These are phyloP conservation scores for Calonectria leucothoes DNA, from an alignment of 2,329 filamentous ascomycete genomes.

Conservation along the genomic window DNA sequence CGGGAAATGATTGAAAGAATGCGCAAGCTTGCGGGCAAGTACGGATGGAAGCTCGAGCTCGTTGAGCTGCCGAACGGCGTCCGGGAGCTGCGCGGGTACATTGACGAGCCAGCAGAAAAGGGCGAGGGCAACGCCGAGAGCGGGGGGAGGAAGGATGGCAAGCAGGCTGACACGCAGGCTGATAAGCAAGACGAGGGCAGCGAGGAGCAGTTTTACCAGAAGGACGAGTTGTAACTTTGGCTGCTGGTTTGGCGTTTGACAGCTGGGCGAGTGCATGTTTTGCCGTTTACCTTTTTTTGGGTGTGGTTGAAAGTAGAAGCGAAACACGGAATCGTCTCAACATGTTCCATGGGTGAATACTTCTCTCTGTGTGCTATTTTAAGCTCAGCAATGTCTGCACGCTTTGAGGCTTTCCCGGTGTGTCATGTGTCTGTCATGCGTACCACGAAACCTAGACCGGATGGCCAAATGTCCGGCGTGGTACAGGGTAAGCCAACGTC, in stretches of 20 bases:
- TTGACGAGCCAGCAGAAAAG: conserved; percentile 66
- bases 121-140: conserved; percentile 22
- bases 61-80: conserved; percentile 72
- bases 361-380: not conserved
- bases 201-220: conserved; percentile 62
- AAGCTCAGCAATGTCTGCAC: not conserved
- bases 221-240: conserved; percentile 53
- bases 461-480: not conserved
- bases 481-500: not conserved
- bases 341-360: not conserved
- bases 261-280: not conserved
- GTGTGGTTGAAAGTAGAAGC: not conserved
- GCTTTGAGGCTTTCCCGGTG: not conserved
- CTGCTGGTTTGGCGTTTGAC: conserved; percentile 29
- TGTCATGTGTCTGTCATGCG: not conserved
- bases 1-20: conserved; percentile 77
- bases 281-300: not conserved
- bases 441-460: not conserved
- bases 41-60: conserved; percentile 84
- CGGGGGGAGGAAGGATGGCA: conserved; percentile 37
- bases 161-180: conserved; percentile 31
- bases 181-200: conserved; percentile 52
- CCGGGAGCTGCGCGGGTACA: conserved; percentile 75
- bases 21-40: conserved; percentile 74
- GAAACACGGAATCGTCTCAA: not conserved